Evolutionary conservation across 164 flowering plant genomes (phyloP), one percentile per base, ranked within the genome.

Genomic region (Taxillus chinensis): DNA sequence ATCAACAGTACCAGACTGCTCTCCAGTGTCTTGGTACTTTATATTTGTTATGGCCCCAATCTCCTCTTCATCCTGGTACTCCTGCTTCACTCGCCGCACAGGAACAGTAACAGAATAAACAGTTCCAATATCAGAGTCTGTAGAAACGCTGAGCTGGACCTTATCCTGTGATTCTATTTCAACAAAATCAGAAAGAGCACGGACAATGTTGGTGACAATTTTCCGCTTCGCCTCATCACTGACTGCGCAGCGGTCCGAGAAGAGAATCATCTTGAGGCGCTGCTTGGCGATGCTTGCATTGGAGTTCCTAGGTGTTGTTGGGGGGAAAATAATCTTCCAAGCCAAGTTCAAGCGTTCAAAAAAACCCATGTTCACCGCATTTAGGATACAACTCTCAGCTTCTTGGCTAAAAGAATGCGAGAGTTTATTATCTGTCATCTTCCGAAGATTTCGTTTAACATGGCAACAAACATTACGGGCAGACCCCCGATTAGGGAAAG

Each of bases 91-190:
- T 57, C 99, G 77, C 49, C 95, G 72, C 4, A 93, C 96, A 39
- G 99, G 99, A 14, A 93, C 92, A 1, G 90, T 87, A 55, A 93
- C 96, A 39, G 99, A 93, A 71, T 87, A 93, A 17, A 93, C 75
- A 12, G 99, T 93, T 62, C 99, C 97, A 13, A 93, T 68, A 67
- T 82, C 96, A 37, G 88, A 59, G 68, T 89, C 99, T 6, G 97
- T 78, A 3, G 95, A 85, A 62, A 93, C 93, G 64, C 74, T 89
- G 9, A 93, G 78, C 71, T 90, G 96, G 62, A 93, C 95, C 69
- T 93, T 93, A 59, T 93, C 99, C 72, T 83, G 82, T 7, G 97
- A 84, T 56, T 93, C 99, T 67, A 93, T 93, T 84, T 82, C 99
- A 45, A 93, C 99, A 52, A 90, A 89, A 75, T 90, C 95, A 39